Base-by-base conservation (phyloP, 2,329 filamentous ascomycete genomes). In the Pseudocercospora vitis region DNA sequence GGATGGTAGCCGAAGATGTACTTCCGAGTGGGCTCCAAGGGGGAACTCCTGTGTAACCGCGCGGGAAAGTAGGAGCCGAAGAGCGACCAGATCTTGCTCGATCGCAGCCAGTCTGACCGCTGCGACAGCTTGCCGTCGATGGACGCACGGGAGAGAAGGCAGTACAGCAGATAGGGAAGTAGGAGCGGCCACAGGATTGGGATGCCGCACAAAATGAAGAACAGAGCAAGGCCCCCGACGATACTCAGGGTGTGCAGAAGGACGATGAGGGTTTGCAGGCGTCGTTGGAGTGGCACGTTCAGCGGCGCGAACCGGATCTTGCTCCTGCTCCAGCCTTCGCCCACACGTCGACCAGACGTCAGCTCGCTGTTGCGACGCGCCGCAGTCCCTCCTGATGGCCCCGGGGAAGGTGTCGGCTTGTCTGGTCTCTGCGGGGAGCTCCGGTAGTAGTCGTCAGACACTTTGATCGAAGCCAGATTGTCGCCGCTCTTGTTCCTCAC, bases 1-100 rank as follows among this genome's bases (percentile, higher is more conserved):
- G 94, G 94, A 66, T 97, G 94, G 71, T 97, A 97, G 39, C 92
- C 92, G 65, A 99, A 91, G 59, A 99, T 91, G 74, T 97, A 99
- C 73, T 95, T 96, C 58, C 91, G 81, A 1, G 87, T 90, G 0
- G 90, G 81, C 18, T 88, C 82, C 5, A 99, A 81, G 52, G 86
- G 80, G 61, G 87, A 81, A 3, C 89, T 94, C 61, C 94, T 89
- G 75, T 97, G 91, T 32, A 99, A 80, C 52, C 82, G 82, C 44
- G 91, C 89, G 3, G 94, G 94, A 68, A 95, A 99, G 76, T 97
- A 99, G 12, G 84, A 88, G 21, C 89, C 91, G 68, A 96, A 97
- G 40, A 95, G 81, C 31, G 82, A 88, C 92, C 92, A 99, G 39
- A 95, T 74, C 24, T 82, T 83, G 45, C 87, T 80, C 9, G 81